Base-by-base conservation (phyloP, 768 basidiomycete genomes). In the Suillus weaverae region DNA sequence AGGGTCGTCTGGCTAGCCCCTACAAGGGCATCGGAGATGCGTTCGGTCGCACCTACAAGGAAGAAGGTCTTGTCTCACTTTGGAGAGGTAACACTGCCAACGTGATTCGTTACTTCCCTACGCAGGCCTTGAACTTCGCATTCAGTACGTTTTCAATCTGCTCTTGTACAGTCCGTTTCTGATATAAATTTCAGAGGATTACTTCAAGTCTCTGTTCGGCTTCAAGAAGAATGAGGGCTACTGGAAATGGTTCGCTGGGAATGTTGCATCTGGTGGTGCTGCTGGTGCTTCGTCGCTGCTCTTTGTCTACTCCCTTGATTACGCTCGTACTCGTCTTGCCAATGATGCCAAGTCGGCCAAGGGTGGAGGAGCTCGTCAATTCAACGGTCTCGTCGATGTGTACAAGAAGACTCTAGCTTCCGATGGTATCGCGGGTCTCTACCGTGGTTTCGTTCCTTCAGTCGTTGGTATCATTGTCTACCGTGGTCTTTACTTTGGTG, bases 81-180 rank as follows among this genome's bases (percentile, higher is more conserved):
- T 99, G 97, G 97, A 85, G 97, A 83, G 97, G 97, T 81, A 99
- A 99, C 89, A 99, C 97, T 65, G 97, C 97, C 87, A 99, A 99
- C 83, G 97, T 99, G 82, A 97, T 99, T 84, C 96, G 97, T 79
- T 99, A 99, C 92, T 99, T 99, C 95, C 97, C 97, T 61, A 99
- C 97, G 64, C 97, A 99, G 80, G 97, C 97, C 46, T 83, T 99
- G 73, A 99, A 99, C 92, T 99, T 99, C 75, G 97, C 97, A 78
- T 99, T 98, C 91, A 99, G 93, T 97, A 72, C 72, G 95, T 88
- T 48, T 70, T 57, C 65, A 22, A 14, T 30, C 30, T 30, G 1
- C 1, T 18, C 46, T 0, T 41, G n/a, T 46, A 18, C 36, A 7
- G 55, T 14, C 22, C 41, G 2, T 61, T 20, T 14, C 6, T 5